These are phyloP conservation scores for Gardenia jasminoides DNA, from an alignment of 257 asterid genomes.

Conservation along the genomic window DNA sequence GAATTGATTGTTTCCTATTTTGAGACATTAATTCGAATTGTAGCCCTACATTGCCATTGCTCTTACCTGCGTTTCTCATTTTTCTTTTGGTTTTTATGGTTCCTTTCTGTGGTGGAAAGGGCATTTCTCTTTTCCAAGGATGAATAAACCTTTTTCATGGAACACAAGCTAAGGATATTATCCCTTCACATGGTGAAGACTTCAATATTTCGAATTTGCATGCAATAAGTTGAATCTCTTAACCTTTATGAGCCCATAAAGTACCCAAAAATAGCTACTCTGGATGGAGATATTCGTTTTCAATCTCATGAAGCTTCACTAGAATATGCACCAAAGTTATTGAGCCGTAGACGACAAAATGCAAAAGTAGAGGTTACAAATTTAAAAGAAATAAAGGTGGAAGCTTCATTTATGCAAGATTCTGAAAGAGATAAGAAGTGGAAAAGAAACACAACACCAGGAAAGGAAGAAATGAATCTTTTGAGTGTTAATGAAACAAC, in stretches of 20 bases:
- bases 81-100: too few species aligned
- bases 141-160: slow-evolving; percentile 5
- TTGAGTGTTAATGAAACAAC: background rate
- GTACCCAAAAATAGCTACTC: background rate
- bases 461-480: slow-evolving; percentile 15
- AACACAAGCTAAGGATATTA: slow-evolving; percentile 16
- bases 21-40: background rate
- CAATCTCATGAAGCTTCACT: background rate
- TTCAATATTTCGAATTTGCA: background rate
- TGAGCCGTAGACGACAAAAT: slow-evolving; percentile 5
- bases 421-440: background rate
- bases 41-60: too few species aligned
- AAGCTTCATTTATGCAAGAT: background rate
- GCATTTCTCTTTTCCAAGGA: slow-evolving; percentile 5
- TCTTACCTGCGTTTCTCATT: too few species aligned
- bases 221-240: background rate
- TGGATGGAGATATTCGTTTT: background rate
- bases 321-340: background rate
- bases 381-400: slow-evolving; percentile 4
- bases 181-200: slow-evolving; percentile 1
- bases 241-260: background rate
- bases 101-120: background rate
- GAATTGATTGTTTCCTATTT: too few species aligned
- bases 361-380: background rate
- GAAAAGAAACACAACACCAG: background rate